A percentile compares a stretch with the other conserved stretches of the same genome.
phyloP scores from a whole-genome alignment of 495 filamentous ascomycete genomes.

The Xylaria acuta region DNA sequence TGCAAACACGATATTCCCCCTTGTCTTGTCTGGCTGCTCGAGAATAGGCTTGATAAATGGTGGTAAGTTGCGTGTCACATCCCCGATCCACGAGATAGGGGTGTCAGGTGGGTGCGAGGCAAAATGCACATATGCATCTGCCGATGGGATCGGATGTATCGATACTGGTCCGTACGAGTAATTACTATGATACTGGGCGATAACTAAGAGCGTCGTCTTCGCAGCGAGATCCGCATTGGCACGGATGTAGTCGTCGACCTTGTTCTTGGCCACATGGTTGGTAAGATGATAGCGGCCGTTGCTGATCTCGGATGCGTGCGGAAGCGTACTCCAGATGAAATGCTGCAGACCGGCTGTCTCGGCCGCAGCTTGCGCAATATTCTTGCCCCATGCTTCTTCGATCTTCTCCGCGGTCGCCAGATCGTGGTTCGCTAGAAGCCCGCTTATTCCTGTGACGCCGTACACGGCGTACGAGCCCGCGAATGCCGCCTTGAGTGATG shows the following conservation, averaged over 20 bases:
- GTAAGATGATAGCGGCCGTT: constrained; percentile 35
- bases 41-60: constrained; percentile 49
- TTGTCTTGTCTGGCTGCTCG: constrained; percentile 42
- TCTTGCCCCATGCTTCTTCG: constrained; percentile 55
- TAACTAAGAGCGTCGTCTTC: constrained; percentile 48
- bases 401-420: constrained; percentile 41
- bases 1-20: constrained; percentile 43
- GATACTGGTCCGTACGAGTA: constrained; percentile 14
- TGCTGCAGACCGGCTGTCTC: constrained; percentile 48
- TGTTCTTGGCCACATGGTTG: constrained; percentile 45
- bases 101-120: constrained; percentile 37
- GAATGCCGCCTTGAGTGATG: constrained; percentile 56
- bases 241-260: constrained; percentile 46
- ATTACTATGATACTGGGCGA: constrained; percentile 35
- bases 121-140: constrained; percentile 44
- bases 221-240: constrained; percentile 30
- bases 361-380: constrained; percentile 50
- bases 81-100: constrained; percentile 47
- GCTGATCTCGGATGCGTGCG: constrained; percentile 37
- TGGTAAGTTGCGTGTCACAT: constrained; percentile 46
- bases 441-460: constrained; percentile 62
- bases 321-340: constrained; percentile 55
- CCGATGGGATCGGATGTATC: constrained; percentile 32
- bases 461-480: constrained; percentile 62
- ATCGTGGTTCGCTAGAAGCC: constrained; percentile 40